These are phyloP conservation scores for Boletus patriciae DNA, from an alignment of 768 basidiomycete species.

Conservation along the genomic window DNA sequence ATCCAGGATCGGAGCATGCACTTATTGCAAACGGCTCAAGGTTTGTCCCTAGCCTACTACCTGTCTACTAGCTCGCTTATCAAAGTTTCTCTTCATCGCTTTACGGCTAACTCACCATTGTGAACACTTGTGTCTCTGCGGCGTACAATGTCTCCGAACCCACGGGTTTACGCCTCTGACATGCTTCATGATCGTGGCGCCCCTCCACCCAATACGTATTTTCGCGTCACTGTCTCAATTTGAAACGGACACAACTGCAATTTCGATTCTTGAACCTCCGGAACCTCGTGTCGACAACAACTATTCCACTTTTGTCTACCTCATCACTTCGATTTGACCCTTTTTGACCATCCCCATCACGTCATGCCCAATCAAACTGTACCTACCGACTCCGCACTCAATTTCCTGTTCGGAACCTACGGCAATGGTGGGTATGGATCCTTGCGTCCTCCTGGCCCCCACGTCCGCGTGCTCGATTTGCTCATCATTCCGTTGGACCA, in stretches of 20 bases:
- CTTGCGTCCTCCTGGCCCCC: neutral
- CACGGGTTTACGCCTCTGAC: slow-evolving; percentile 12
- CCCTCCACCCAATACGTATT: neutral
- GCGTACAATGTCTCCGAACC: slow-evolving; percentile 21
- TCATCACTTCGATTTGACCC: neutral
- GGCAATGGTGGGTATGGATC: slow-evolving; percentile 6
- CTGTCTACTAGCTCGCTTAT: slow-evolving; percentile 22
- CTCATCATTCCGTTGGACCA: slow-evolving; percentile 4
- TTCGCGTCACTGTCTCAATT: slow-evolving; percentile 8
- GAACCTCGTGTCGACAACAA: slow-evolving; percentile 24
- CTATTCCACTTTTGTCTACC: slow-evolving; percentile 7
- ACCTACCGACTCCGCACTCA: neutral
- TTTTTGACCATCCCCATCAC: slow-evolving; percentile 1
- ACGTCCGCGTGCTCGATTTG: neutral
- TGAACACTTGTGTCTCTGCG: slow-evolving; percentile 9
- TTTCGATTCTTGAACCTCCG: slow-evolving; percentile 27
- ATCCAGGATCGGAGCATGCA: slow-evolving; percentile 76
- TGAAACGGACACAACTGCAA: slow-evolving; percentile 21
- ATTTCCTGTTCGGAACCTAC: slow-evolving; percentile 19
- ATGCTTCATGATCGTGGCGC: slow-evolving; percentile 9
- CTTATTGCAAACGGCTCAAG: slow-evolving; percentile 86
- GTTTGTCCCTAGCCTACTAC: slow-evolving; percentile 40
- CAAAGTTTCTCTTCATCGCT: slow-evolving; percentile 12
- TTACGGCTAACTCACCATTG: slow-evolving; percentile 5
- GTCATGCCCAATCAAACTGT: neutral